A percentile compares a stretch with the other conserved stretches of the same genome.
phyloP scores from a whole-genome alignment of 805 yeast genomes.

The Cyberlindnera xylosilytica region DNA sequence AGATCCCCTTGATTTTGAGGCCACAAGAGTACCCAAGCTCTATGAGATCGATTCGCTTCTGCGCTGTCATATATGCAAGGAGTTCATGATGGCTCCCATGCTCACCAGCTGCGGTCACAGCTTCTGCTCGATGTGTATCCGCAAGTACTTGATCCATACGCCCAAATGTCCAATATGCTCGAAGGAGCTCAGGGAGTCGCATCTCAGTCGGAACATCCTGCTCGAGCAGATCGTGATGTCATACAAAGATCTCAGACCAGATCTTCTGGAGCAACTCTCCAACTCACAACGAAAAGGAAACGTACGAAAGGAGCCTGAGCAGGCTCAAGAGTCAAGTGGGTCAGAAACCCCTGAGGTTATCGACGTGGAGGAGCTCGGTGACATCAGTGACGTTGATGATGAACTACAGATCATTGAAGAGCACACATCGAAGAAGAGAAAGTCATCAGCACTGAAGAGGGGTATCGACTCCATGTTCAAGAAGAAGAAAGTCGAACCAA shows the following conservation, averaged over 20 bases:
- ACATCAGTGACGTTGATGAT: slow-evolving; percentile 16
- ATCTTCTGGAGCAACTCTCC: slow-evolving; percentile 33
- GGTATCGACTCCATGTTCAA: slow-evolving; percentile 22
- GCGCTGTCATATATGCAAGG: slow-evolving; percentile 88
- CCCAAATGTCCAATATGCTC: slow-evolving; percentile 78
- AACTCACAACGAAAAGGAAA: no score
- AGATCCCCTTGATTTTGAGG: slow-evolving; percentile 73
- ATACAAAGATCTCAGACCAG: slow-evolving; percentile 41
- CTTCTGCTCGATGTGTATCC: slow-evolving; percentile 83
- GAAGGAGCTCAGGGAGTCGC: slow-evolving; percentile 65
- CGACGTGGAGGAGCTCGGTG: slow-evolving; percentile 21
- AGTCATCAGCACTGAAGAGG: slow-evolving; percentile 5
- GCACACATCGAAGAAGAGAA: slow-evolving; percentile 20
- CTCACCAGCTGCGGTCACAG: slow-evolving; percentile 84
- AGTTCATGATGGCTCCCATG: slow-evolving; percentile 74
- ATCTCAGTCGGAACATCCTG: slow-evolving; percentile 59
- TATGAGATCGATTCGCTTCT: slow-evolving; percentile 64
- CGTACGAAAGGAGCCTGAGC: neutral
- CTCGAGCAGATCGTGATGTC: slow-evolving; percentile 69
- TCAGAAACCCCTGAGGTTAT: slow-evolving; percentile 21
- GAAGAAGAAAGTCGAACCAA: slow-evolving; percentile 7
- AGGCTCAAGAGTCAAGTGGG: neutral
- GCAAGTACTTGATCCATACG: slow-evolving; percentile 60
- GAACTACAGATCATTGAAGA: slow-evolving; percentile 30
- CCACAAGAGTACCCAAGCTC: slow-evolving; percentile 52